Conservation (phyloP, 1,284 basidiomycete species). For the Lignosus rhinocerotis region DNA sequence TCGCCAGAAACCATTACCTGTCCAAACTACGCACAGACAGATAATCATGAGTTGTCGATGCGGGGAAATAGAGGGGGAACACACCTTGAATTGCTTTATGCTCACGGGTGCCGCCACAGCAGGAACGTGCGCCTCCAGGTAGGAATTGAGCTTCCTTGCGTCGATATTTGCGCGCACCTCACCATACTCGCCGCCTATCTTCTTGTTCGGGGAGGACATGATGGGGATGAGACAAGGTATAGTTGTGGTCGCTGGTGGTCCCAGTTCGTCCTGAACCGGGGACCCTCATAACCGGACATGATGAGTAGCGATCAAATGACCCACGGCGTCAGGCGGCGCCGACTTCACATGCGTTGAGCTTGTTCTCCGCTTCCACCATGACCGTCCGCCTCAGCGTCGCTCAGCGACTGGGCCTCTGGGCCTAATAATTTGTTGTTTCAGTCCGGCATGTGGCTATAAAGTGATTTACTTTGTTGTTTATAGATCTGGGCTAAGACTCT, state of each 20-base stretch:
- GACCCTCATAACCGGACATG: conserved; percentile 8
- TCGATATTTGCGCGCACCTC: conserved; percentile 74
- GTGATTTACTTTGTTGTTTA: no score
- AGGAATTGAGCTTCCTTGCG: conserved; percentile 63
- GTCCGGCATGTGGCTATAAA: no score
- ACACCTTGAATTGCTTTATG: conserved; percentile 91
- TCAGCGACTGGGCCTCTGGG: neutral
- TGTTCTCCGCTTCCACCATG: conserved; percentile 2
- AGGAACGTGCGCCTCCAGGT: conserved; percentile 60
- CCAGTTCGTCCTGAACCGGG: neutral
- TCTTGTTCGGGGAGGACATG: conserved; percentile 32
- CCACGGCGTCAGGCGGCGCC: neutral
- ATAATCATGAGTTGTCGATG: neutral
- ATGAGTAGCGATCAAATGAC: neutral
- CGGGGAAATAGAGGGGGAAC: conserved; percentile 31
- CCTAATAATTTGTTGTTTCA: neutral
- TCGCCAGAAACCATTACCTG: conserved; percentile 50
- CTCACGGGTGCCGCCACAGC: conserved; percentile 67
- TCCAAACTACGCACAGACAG: conserved; percentile 62
- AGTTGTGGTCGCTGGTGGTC: conserved; percentile 1
- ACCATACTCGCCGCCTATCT: conserved; percentile 74
- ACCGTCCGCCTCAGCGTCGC: neutral
- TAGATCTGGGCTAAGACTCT: no score
- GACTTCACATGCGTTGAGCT: neutral
- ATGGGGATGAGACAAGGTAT: neutral